Evolutionary conservation across 257 asterid species (phyloP), one percentile per base, ranked within the genome.

Genomic region (Scutellaria galericulata): DNA sequence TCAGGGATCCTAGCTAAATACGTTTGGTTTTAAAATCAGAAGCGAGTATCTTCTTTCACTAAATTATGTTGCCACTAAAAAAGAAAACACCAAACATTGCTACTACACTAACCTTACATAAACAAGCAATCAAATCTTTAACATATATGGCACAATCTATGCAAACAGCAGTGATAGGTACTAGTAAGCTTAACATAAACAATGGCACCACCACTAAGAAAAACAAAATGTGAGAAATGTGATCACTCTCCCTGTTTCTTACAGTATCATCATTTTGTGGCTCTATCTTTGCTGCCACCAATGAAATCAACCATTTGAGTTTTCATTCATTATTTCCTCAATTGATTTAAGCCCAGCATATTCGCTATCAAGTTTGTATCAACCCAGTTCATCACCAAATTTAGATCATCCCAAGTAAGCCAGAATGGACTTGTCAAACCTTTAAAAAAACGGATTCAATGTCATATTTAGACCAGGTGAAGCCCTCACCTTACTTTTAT

Each of bases 361-460:
- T 22, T 45, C 24, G 5, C 51, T 35, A 62, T 44, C 22, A 57
- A 48, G 58, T 2, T 56, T 22, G 48, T 24, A 47, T 14, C 68
- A 56, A n/a, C 70, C 37, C 5, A 48, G 9, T 47, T 56, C 52
- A 10, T 46, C 11, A 40, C 6, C 45, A 45, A 31, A 63, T 40
- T 50, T 27, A 44, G 20, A 61, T 41, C 40, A 7, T 35, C 14
- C 68, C 22, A 47, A 18, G 15, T 55, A 39, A 64, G 57, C 1
- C 40, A 63, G 22, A 9, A 12, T 8, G 13, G 73, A 71, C 64
- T 63, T 35, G 46, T 59, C 50, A 52, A 11, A 18, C 27, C 27
- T 1, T 24, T 24, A 24, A 24, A 24, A 24, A 66, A 6, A 65
- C 10, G 47, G 37, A 31, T 31, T 31, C 37, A 31, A 2, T 31